Base-by-base conservation (phyloP, 768 basidiomycete genomes). In the Tricholoma saponaceum region DNA sequence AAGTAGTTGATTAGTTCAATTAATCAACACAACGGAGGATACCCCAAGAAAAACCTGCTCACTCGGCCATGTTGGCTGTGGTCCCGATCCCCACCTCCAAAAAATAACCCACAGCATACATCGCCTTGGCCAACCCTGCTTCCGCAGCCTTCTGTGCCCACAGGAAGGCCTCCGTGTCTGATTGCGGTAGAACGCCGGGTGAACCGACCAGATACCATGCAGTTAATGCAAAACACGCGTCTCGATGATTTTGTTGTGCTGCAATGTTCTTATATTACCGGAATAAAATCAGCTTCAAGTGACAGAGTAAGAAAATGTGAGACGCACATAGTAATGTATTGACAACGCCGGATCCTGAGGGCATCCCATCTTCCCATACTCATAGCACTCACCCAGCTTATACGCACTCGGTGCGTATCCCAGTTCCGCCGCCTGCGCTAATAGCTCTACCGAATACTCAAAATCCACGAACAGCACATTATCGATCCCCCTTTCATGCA, bases 161-260 rank as follows among this genome's bases (percentile, higher is more conserved):
- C 3, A 99, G 77, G 73, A 86, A 98, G 10, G 97, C 97, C 68
- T 99, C 97, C 0, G 96, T 98, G 69, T 99, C 97, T 0, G 95
- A 97, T 68, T 99, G 97, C 0, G 97, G 96, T 14, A 99, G 82
- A 1, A 99, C 94, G 22, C 97, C 96, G 0, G 95, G 92, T 8
- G 95, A 98, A 49, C 97, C 97, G 58, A 98, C 96, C 61, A 99
- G 87, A 68, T 99, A 99, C 96, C 96, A 99, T 6, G 97, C 95
- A 16, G 97, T 98, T 41, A 99, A 79, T 1, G 97, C 96, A 67
- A 98, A 98, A 70, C 96, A 98, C 0, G 96, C 95, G 66, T 98
- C 97, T 4, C 91, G 88, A 69, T 99, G 97, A 65, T 86, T 87
- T 74, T 98, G 95, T 67, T 98, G 96, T 2, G 97, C 97, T 28